A percentile compares a stretch with the other conserved stretches of the same genome.
These are phyloP conservation scores for Fusarium humuli DNA, from an alignment of 2,329 filamentous ascomycete genomes.

Conservation along the genomic window DNA sequence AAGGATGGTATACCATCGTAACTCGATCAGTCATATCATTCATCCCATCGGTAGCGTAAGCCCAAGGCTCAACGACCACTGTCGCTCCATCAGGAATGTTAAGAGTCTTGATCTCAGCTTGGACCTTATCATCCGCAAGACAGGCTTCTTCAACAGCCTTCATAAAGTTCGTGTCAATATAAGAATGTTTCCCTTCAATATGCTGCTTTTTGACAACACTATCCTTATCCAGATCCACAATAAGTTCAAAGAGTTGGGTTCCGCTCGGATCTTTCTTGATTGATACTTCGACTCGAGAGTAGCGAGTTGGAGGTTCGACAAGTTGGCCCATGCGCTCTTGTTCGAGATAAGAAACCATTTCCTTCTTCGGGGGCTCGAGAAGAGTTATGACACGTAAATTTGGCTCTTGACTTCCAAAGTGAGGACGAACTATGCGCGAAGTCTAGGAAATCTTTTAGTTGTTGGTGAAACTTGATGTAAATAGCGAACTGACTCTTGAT, in stretches of 20 bases:
- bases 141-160: conserved; percentile 60
- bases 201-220: conserved; percentile 46
- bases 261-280: conserved; percentile 17
- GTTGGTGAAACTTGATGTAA: no score
- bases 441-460: conserved; percentile 26
- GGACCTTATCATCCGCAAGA: conserved; percentile 55
- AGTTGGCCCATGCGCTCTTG: conserved; percentile 50
- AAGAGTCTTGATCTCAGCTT: conserved; percentile 56
- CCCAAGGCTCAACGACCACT: conserved; percentile 66
- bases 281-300: conserved; percentile 56
- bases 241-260: conserved; percentile 47
- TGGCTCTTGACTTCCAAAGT: conserved; percentile 39
- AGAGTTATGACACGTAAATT: conserved; percentile 65
- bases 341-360: conserved; percentile 59
- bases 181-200: conserved; percentile 57
- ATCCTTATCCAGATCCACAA: conserved; percentile 47
- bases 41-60: conserved; percentile 66
- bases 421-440: conserved; percentile 36
- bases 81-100: conserved; percentile 58
- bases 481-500: conserved; percentile 21
- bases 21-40: conserved; percentile 61
- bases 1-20: conserved; percentile 57
- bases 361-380: conserved; percentile 61
- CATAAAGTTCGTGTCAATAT: conserved; percentile 63
- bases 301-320: conserved; percentile 45